phyloP scores from a whole-genome alignment of 1,284 basidiomycete species.

The Irpex sp. region DNA sequence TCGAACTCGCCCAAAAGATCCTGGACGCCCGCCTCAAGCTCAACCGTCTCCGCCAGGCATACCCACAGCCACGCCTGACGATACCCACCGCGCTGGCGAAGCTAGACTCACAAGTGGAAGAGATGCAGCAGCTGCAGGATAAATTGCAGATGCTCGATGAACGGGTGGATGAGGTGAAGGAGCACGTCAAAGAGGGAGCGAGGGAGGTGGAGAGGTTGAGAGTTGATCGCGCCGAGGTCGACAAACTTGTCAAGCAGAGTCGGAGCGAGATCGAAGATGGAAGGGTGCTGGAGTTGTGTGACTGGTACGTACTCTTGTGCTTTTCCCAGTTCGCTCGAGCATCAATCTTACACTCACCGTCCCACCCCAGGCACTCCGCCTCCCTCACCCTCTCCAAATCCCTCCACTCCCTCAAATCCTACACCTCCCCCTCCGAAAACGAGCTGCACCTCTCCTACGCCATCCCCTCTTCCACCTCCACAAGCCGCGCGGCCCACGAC shows the following conservation, averaged over 20 bases:
- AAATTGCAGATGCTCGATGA: slow-evolving; percentile 41
- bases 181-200: slow-evolving; percentile 51
- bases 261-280: slow-evolving; percentile 66
- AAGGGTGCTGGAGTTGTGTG: slow-evolving; percentile 58
- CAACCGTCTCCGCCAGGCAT: slow-evolving; percentile 71
- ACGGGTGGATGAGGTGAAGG: slow-evolving; percentile 51
- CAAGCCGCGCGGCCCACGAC: slow-evolving; percentile 16
- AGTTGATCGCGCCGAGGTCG: slow-evolving; percentile 63
- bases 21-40: slow-evolving; percentile 77
- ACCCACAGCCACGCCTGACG: slow-evolving; percentile 77
- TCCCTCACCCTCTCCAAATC: slow-evolving; percentile 62
- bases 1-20: slow-evolving; percentile 66
- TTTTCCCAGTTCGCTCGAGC: neutral
- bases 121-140: slow-evolving; percentile 73
- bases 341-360: neutral
- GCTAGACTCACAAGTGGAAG: slow-evolving; percentile 64
- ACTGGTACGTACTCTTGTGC: slow-evolving; percentile 48
- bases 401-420: slow-evolving; percentile 57
- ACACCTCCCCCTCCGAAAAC: slow-evolving; percentile 63
- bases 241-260: slow-evolving; percentile 60
- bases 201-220: slow-evolving; percentile 63
- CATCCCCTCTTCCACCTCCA: slow-evolving; percentile 28
- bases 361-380: slow-evolving; percentile 57
- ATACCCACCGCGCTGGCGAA: slow-evolving; percentile 66
- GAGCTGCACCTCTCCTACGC: slow-evolving; percentile 70